Evolutionary conservation across 352 stramenopile genomes (phyloP), one percentile per base, ranked within the genome.

Genomic region (Phytophthora europaea): DNA sequence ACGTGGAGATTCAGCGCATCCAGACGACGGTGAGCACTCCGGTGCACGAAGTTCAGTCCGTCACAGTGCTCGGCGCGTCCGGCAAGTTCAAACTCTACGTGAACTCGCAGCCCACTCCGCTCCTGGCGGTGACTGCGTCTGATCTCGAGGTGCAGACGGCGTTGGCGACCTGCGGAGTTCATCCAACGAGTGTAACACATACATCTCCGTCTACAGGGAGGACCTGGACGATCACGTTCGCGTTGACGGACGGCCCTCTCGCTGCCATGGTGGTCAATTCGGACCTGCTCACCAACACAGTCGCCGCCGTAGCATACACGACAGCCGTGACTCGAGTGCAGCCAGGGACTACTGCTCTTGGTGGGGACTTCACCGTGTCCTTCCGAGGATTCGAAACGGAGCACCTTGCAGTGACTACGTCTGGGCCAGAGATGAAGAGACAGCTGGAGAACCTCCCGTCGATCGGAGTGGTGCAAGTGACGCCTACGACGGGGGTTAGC

Each of bases 1-100:
- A 87, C 48, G 77, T 83, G 13, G 95, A 98, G 58, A 88, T 98
- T 18, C 97, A 99, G 81, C 79, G 91, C 3, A 97, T 99, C 23
- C 76, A 84, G 36, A 96, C 96, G 20, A 81, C 75, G 6, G 93
- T 95, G 9, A 70, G 80, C 16, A 68, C 68, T 1, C 88, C 90
- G 3, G 61, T 80, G 10, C 53, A 79, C 9, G 91, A 97, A 69
- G 82, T 97, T 6, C 94, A 98, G 68, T 63, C 75, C 3, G 68
- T 98, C 3, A 83, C 82, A 0, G 80, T 96, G 18, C 51, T 80
- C 2, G 87, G 79, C 6, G 88, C 89, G 0, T 87, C 84, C 0
- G 89, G 89, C 2, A 75, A 89, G 61, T 95, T 96, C 56, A 79
- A 75, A 5, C 57, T 96, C n/a, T 94, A 91, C 43, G 78, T 94